Evolutionary conservation across 495 filamentous ascomycete species (phyloP), one percentile per base, ranked within the genome.

Genomic region (Chaetomium cochliodes): DNA sequence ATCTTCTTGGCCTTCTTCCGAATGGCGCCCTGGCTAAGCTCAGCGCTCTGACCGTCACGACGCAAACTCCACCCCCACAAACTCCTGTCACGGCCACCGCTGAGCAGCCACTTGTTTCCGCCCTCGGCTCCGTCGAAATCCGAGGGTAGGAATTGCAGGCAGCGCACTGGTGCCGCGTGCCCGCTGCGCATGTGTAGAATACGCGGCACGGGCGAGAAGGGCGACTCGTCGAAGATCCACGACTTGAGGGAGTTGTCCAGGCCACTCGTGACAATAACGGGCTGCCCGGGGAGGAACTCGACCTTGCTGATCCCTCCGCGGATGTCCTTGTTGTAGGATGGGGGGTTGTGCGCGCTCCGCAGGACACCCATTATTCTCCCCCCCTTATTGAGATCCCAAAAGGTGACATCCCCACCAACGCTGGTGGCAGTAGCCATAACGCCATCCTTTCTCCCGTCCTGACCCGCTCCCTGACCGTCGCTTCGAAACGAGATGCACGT

Each of bases 41-140:
- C 94, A 6, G 91, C 87, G 69, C 90, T 96, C 75, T 98, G 96
- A 41, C 92, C 93, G 74, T 99, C 94, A 64, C 92, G 89, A 42
- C 96, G 89, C 66, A 98, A 76, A 81, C 93, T 97, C 84, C 94
- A 93, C 18, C 89, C 93, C 93, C 96, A 97, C 15, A 98, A 80
- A 76, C 91, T 96, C 64, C 91, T 82, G 73, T 98, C 94, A 70
- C 86, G 82, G 56, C 91, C 92, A 59, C 89, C 91, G 70, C 91
- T 96, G 53, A 99, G 81, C 28, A 99, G 80, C 93, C 96, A 99
- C 77, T 99, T 98, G 2, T 92, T 92, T 41, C 83, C 85, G 56
- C 85, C 87, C 69, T 96, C 92, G n/a, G 92, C 85, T 9, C 91
- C 92, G 70, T 96, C 93, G 5, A 93, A 91, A 54, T 91, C 86